These are phyloP conservation scores for Aegilops speltoides DNA, from an alignment of 176 grass and related monocot species.

Conservation along the genomic window DNA sequence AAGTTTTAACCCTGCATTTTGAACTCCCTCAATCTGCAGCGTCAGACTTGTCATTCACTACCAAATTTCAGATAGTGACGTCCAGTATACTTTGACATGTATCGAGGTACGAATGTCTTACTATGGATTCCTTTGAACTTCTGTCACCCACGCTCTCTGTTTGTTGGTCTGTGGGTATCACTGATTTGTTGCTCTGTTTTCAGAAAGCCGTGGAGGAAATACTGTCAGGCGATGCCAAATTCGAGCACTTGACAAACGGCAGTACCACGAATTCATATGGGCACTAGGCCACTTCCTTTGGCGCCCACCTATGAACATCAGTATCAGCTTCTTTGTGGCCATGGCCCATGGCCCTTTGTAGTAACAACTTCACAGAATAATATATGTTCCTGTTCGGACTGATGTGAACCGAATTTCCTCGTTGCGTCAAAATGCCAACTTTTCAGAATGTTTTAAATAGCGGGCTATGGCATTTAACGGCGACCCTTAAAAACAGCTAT, in stretches of 20 bases:
- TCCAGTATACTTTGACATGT: slow-evolving; percentile 70
- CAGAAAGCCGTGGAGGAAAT: slow-evolving; percentile 79
- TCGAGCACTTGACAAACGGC: slow-evolving; percentile 45
- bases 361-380: not conserved
- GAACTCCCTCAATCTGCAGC: slow-evolving; percentile 36
- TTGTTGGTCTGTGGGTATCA: not conserved
- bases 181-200: slow-evolving; percentile 3
- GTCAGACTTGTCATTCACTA: slow-evolving; percentile 84
- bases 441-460: no score
- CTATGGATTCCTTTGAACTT: not conserved
- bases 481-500: no score
- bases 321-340: not conserved
- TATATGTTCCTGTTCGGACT: not conserved
- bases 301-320: not conserved
- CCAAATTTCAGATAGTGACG: slow-evolving; percentile 88
- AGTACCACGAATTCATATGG: slow-evolving; percentile 32
- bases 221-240: slow-evolving; percentile 27
- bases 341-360: not conserved
- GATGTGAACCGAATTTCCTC: no score
- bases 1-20: not conserved
- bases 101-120: slow-evolving; percentile 53
- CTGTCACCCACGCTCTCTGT: not conserved
- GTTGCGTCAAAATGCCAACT: no score
- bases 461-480: no score
- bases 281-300: slow-evolving; percentile 26